Base-by-base conservation (phyloP, 2,329 filamentous ascomycete genomes). In the Colletotrichum lentis region DNA sequence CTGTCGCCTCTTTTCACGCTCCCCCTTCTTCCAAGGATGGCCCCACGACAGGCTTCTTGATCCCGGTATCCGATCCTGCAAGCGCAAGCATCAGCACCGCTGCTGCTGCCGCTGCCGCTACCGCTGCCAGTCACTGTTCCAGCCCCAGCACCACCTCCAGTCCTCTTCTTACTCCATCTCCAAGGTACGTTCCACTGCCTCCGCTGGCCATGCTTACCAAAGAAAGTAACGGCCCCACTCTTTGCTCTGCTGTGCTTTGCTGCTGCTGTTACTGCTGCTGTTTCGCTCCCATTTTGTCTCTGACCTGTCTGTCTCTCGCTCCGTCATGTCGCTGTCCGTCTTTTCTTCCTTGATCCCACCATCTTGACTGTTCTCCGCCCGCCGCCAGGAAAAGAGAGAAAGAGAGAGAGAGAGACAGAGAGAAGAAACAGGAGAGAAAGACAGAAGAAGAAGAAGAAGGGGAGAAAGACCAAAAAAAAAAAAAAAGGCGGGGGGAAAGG, bases 41-140 rank as follows among this genome's bases (percentile, higher is more conserved):
- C 76, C 82, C 83, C 73, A 82, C 81, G 58, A 81, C 83, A 73
- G 81, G 82, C 72, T 75, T 75, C 47, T 52, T 71, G 55, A 73
- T 75, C 72, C 65, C 70, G 50, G 50, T 37, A 61, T 50, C 66
- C 56, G 69, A 72, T 65, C 73, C 71, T 58, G 69, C 73, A 49
- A 72, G 68, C 57, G 69, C 71, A 63, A 68, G 64, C 65, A 67
- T 72, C 60, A 72, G 67, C 69, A 54, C 57, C 22, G 46, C 41
- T 37, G n/a, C 52, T 39, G 49, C 49, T 57, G 50, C 57, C 43
- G 56, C 27, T 31, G 2, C 27, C 43, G 56, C 27, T 31, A 8
- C 27, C 7, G 27, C 27, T 31, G 27, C 27, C 27, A 31, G 27
- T 31, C 27, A 31, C 27, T 10, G 22, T 53, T 58, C 55, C 57